Evolutionary conservation across 1,284 basidiomycete genomes (phyloP).

Genomic region (Tilletia setariae): DNA sequence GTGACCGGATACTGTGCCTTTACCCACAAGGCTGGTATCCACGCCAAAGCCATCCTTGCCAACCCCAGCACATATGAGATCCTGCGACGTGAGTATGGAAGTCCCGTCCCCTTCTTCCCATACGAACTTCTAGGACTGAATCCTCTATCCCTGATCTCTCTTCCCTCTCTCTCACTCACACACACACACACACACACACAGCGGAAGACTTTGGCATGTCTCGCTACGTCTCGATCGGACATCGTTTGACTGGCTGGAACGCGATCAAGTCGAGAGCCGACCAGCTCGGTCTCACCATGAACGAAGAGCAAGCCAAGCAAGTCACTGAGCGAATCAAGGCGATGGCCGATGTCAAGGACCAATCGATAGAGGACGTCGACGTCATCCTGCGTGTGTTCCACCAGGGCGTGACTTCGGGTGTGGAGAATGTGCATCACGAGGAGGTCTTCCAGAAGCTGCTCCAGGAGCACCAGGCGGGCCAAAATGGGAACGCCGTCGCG

Average conservation of each 20-base stretch:
- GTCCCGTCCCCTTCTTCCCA: no score
- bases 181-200: no score
- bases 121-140: no score
- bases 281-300: constrained; percentile 81
- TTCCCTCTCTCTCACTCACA: no score
- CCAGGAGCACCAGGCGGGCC: constrained; percentile 20
- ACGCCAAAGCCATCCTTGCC: constrained; percentile 99
- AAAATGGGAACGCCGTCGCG: neutral
- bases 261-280: constrained; percentile 99
- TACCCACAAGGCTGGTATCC: constrained; percentile 99
- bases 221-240: constrained; percentile 97
- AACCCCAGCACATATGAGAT: constrained; percentile 88
- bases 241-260: constrained; percentile 95
- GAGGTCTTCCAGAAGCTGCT: constrained; percentile 25
- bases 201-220: constrained; percentile 92
- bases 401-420: constrained; percentile 35
- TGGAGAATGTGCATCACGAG: constrained; percentile 25
- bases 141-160: no score
- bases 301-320: constrained; percentile 86
- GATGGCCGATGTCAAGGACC: constrained; percentile 94
- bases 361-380: constrained; percentile 99
- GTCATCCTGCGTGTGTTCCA: constrained; percentile 76
- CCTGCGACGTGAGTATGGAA: constrained; percentile 27
- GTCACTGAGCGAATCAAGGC: constrained; percentile 99
- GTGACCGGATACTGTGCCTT: constrained; percentile 94